Evolutionary conservation across 805 yeast species (phyloP).

Genomic region (Nakazawaea anatomiae): DNA sequence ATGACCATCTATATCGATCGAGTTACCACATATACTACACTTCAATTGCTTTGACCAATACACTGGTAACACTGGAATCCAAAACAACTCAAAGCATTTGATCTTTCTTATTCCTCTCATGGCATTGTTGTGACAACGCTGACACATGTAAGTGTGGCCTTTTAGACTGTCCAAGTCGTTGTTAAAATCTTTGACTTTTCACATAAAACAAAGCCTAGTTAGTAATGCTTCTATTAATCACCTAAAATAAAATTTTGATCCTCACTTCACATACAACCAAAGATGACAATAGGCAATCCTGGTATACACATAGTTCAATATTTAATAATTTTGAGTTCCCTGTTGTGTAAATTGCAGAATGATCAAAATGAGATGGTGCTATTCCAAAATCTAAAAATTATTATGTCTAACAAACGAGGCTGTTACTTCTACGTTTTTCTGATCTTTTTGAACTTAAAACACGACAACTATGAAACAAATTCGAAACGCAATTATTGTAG

Average conservation of each 20-base stretch:
- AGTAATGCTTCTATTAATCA: not conserved
- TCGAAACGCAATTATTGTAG: no score
- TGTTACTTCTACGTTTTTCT: no score
- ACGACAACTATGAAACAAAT: no score
- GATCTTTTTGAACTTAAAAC: no score
- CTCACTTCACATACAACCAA: slow-evolving; percentile 7
- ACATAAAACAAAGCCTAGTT: not conserved
- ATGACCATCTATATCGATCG: slow-evolving; percentile 3
- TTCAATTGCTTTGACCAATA: slow-evolving; percentile 17
- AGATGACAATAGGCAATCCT: slow-evolving; percentile 8
- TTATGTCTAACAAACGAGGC: no score
- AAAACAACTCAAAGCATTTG: slow-evolving; percentile 19
- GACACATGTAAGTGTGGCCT: slow-evolving; percentile 16
- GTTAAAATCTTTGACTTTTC: slow-evolving; percentile 11
- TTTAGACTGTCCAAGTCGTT: slow-evolving; percentile 1
- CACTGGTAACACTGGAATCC: slow-evolving; percentile 21
- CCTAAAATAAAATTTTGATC: not conserved
- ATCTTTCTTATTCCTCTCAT: slow-evolving; percentile 18
- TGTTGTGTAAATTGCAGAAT: no score
- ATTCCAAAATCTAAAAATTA: no score
- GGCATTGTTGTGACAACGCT: slow-evolving; percentile 21
- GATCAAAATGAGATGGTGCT: no score
- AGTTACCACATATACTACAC: slow-evolving; percentile 19
- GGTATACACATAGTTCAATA: slow-evolving; percentile 4
- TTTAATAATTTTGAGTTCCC: no score